Evolutionary conservation across 139 green algal species (phyloP).

Genomic region (Haematococcus sp.): DNA sequence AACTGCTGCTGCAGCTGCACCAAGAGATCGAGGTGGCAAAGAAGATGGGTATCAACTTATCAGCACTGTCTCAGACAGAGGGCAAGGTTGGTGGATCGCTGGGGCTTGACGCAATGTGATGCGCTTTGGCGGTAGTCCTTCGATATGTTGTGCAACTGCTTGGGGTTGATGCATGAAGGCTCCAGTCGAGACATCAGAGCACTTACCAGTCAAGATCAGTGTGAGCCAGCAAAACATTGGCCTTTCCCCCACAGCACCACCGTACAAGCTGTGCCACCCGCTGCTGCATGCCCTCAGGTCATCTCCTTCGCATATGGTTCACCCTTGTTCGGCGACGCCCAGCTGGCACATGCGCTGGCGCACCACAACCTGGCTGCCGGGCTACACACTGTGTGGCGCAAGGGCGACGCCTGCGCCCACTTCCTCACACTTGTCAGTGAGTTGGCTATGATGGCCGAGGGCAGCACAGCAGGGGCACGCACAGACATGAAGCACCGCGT

Average conservation of each 20-base stretch:
- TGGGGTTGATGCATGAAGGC: too few relatives aligned
- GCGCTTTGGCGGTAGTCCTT: neutral
- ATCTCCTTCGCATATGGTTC: slow-evolving; percentile 25
- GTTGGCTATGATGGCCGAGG: neutral
- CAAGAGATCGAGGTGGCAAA: slow-evolving; percentile 32
- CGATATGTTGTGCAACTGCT: neutral
- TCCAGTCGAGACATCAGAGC: neutral
- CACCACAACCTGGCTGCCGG: neutral
- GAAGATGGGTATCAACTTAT: slow-evolving; percentile 38
- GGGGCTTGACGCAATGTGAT: neutral
- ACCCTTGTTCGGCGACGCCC: slow-evolving; percentile 22
- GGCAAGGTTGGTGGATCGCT: slow-evolving; percentile 24
- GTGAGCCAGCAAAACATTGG: neutral
- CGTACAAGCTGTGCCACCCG: neutral
- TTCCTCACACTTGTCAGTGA: slow-evolving; percentile 10
- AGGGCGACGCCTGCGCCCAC: neutral
- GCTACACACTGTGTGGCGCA: slow-evolving; percentile 8
- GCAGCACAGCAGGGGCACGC: neutral
- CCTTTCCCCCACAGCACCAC: neutral
- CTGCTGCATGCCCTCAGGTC: slow-evolving; percentile 11
- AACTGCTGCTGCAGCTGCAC: slow-evolving; percentile 37
- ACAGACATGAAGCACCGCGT: neutral
- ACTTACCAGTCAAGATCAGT: neutral
- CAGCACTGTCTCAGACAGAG: slow-evolving; percentile 16
- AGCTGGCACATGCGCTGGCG: slow-evolving; percentile 9